Conservation (phyloP, 169 alveolate genomes). For the Cryptosporidium ubiquitum region DNA sequence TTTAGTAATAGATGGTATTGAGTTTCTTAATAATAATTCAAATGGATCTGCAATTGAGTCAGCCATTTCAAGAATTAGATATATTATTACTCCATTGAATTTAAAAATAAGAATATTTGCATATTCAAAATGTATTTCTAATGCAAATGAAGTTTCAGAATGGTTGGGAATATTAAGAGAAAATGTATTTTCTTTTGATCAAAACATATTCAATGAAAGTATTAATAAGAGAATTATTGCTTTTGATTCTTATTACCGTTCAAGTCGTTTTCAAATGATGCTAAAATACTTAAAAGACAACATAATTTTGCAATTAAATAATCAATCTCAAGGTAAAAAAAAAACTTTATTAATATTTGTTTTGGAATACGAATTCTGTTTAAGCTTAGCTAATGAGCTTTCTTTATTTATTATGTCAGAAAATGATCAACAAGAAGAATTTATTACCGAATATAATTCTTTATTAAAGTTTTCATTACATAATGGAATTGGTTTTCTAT, state of each 20-base stretch:
- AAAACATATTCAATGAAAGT: slow-evolving; percentile 20
- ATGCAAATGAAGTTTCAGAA: slow-evolving; percentile 65
- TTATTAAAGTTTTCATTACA: not conserved
- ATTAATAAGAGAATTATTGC: slow-evolving; percentile 37
- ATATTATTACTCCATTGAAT: slow-evolving; percentile 47
- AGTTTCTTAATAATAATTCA: not conserved
- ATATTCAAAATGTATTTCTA: slow-evolving; percentile 62
- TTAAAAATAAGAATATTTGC: slow-evolving; percentile 45
- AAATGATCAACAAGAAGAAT: not conserved
- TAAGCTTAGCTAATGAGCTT: slow-evolving; percentile 35
- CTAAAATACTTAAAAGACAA: slow-evolving; percentile 20
- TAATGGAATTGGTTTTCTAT: slow-evolving; percentile 34
- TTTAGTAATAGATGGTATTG: slow-evolving; percentile 32
- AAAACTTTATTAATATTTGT: slow-evolving; percentile 23
- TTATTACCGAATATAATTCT: not conserved
- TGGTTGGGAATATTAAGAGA: slow-evolving; percentile 63
- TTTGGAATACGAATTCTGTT: slow-evolving; percentile 48
- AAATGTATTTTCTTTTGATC: slow-evolving; percentile 62
- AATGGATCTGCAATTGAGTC: slow-evolving; percentile 38
- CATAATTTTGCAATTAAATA: not conserved
- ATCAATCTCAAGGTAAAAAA: not conserved
- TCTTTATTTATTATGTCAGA: slow-evolving; percentile 28
- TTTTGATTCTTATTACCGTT: slow-evolving; percentile 66
- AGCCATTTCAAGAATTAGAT: slow-evolving; percentile 52
- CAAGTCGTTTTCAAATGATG: slow-evolving; percentile 52